A percentile compares a stretch with the other conserved stretches of the same genome.
Evolutionary conservation across 306 rosid genomes (phyloP).

Genomic region (Abrus pulchellus): DNA sequence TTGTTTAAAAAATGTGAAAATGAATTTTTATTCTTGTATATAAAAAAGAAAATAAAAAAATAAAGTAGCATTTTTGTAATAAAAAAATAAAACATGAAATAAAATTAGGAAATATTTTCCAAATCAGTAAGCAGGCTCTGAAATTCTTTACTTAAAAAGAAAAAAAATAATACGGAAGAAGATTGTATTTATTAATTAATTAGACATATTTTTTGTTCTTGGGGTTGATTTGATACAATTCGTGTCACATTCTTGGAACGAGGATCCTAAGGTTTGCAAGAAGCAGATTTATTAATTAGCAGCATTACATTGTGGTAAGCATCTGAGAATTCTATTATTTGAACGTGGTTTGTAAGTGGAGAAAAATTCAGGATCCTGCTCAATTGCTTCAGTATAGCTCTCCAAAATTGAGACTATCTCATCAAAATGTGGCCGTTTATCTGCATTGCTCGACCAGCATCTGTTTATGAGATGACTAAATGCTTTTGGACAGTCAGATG

Average conservation of each 20-base stretch:
- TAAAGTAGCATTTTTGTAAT: too few relatives aligned
- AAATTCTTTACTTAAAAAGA: background rate
- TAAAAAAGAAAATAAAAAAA: too few relatives aligned
- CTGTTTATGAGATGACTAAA: conserved; percentile 74
- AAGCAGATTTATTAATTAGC: conserved; percentile 44
- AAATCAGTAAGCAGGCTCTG: too few relatives aligned
- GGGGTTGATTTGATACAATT: conserved; percentile 42
- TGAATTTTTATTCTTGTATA: too few relatives aligned
- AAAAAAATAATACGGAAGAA: background rate
- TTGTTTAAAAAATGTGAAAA: too few relatives aligned
- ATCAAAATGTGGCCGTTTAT: conserved; percentile 81
- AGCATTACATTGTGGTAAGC: conserved; percentile 65
- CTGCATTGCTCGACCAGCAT: conserved; percentile 92
- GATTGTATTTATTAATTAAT: conserved; percentile 13
- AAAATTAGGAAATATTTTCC: too few relatives aligned
- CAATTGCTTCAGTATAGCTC: conserved; percentile 68
- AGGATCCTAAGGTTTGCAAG: conserved; percentile 46
- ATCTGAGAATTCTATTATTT: conserved; percentile 48
- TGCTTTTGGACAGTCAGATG: conserved; percentile 75
- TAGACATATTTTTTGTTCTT: conserved; percentile 22
- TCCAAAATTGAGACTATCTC: conserved; percentile 79
- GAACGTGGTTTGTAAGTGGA: conserved; percentile 62
- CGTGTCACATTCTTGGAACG: conserved; percentile 8
- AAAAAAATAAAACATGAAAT: too few relatives aligned
- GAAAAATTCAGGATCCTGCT: conserved; percentile 80